A percentile compares a stretch with the other conserved stretches of the same genome.
Conservation (phyloP, 768 basidiomycete genomes). For the Termitomyces sp. region DNA sequence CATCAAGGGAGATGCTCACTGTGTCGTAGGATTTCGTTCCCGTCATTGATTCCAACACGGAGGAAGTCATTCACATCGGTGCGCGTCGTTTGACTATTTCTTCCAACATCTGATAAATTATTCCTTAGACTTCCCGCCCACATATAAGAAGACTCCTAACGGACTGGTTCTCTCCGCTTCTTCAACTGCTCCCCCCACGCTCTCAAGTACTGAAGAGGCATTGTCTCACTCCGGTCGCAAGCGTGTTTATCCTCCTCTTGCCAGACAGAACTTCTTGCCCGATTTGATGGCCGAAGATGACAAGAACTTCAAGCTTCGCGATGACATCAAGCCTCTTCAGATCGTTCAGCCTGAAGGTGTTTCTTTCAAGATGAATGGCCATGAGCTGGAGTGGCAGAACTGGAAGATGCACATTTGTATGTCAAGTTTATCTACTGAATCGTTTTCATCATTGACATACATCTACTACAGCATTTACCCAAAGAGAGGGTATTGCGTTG, state of each 20-base stretch:
- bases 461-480: slow-evolving; percentile 53
- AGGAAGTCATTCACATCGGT: slow-evolving; percentile 77
- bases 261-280: slow-evolving; percentile 75
- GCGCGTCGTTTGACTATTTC: background rate
- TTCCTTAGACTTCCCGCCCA: slow-evolving; percentile 69
- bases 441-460: slow-evolving; percentile 13
- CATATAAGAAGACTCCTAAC: slow-evolving; percentile 46
- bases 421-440: slow-evolving; percentile 35
- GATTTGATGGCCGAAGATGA: slow-evolving; percentile 68
- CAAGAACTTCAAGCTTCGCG: slow-evolving; percentile 54
- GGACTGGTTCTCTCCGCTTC: slow-evolving; percentile 37
- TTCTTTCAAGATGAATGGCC: slow-evolving; percentile 78
- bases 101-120: background rate
- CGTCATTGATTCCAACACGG: slow-evolving; percentile 65
- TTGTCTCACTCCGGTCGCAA: slow-evolving; percentile 52
- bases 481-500: slow-evolving; percentile 81
- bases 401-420: slow-evolving; percentile 91
- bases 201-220: slow-evolving; percentile 37
- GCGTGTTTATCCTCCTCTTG: slow-evolving; percentile 73
- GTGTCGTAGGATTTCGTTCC: slow-evolving; percentile 66
- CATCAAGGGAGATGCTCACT: slow-evolving; percentile 5
- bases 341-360: slow-evolving; percentile 89
- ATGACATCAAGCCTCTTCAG: slow-evolving; percentile 78
- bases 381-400: slow-evolving; percentile 89
- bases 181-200: slow-evolving; percentile 40